Conservation (phyloP, 202 grass and related monocot genomes). For the Dendrocalamus latiflorus region DNA sequence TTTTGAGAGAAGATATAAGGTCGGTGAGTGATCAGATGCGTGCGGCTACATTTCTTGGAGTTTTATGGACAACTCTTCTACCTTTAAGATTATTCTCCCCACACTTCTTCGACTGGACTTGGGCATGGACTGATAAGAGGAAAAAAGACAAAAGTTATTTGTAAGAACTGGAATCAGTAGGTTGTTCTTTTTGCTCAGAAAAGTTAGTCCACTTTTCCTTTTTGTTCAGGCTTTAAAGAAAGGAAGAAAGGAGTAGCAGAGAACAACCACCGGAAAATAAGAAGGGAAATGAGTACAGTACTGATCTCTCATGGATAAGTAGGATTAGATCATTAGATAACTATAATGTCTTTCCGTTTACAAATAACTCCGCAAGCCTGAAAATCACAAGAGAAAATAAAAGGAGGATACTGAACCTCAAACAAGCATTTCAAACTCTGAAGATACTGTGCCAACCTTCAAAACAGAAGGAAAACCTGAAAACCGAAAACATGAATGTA, state of each 20-base stretch:
- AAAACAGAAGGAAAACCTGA: neutral
- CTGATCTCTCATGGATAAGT: neutral
- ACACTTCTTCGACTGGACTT: neutral
- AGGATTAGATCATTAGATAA: neutral
- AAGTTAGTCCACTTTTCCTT: neutral
- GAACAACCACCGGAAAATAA: neutral
- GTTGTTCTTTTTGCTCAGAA: conserved; percentile 10
- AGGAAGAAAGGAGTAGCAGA: neutral
- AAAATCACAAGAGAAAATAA: neutral
- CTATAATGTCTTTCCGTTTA: neutral
- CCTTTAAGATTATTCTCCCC: neutral
- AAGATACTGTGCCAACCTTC: neutral
- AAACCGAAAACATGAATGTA: neutral
- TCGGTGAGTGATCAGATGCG: conserved; percentile 3
- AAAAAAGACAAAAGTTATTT: neutral
- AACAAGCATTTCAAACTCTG: neutral
- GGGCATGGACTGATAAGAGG: neutral
- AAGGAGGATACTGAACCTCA: neutral
- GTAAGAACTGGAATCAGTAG: neutral
- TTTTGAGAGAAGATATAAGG: conserved; percentile 1
- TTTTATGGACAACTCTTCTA: neutral
- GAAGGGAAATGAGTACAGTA: neutral
- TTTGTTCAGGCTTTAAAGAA: neutral
- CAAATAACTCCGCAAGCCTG: neutral
- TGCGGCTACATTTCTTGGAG: conserved; percentile 15